phyloP scores from a whole-genome alignment of 495 filamentous ascomycete species.

The Aspergillus mulundensis region DNA sequence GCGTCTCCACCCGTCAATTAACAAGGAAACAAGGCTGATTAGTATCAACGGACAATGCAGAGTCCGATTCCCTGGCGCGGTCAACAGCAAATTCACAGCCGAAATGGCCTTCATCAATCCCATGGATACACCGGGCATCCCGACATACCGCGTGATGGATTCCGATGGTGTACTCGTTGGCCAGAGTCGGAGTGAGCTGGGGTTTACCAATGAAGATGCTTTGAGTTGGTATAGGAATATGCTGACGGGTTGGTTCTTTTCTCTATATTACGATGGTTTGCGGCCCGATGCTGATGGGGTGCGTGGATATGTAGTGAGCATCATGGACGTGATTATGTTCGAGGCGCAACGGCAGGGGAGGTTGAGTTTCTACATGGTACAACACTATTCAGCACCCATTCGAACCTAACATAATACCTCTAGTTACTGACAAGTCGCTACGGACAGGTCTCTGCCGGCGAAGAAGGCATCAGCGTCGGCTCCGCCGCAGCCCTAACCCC shows the following conservation, averaged over 20 bases:
- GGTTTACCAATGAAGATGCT: conserved; percentile 66
- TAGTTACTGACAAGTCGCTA: neutral
- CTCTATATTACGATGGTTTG: neutral
- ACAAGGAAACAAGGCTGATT: neutral
- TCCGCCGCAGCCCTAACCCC: conserved; percentile 74
- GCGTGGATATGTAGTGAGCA: conserved; percentile 52
- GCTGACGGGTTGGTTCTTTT: conserved; percentile 48
- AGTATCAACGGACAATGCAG: conserved; percentile 25
- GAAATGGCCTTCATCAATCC: conserved; percentile 71
- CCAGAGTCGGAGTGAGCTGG: conserved; percentile 51
- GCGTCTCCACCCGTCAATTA: neutral
- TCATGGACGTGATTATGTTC: conserved; percentile 95
- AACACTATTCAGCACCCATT: neutral
- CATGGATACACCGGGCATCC: conserved; percentile 60
- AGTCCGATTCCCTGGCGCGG: conserved; percentile 90
- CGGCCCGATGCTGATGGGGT: neutral
- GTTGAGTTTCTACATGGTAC: conserved; percentile 93
- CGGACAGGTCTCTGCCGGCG: conserved; percentile 73
- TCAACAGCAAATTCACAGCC: conserved; percentile 87
- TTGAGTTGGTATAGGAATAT: conserved; percentile 64
- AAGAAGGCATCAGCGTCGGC: conserved; percentile 90
- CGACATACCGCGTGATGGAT: conserved; percentile 84
- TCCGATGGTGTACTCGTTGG: conserved; percentile 78
- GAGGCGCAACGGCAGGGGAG: conserved; percentile 79
- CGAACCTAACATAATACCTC: neutral